Evolutionary conservation across 805 yeast genomes (phyloP).

Genomic region (Saccharomycopsis fermentans): DNA sequence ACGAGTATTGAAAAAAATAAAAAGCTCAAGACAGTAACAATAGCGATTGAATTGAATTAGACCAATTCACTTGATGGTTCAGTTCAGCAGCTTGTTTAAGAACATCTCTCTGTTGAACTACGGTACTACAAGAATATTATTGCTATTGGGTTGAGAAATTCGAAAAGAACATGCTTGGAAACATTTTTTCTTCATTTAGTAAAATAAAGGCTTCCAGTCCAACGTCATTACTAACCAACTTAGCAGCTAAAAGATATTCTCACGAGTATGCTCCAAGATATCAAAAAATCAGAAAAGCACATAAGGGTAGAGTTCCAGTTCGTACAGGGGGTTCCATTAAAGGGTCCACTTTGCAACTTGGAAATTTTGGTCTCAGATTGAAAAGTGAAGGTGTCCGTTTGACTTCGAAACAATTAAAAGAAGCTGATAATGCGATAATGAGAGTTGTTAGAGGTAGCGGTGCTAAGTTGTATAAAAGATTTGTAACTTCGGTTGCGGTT

Average conservation of each 20-base stretch:
- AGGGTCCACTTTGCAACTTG: slow-evolving; percentile 76
- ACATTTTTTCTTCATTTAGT: not conserved
- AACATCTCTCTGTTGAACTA: too few species aligned
- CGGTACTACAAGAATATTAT: too few species aligned
- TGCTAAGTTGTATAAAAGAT: slow-evolving; percentile 69
- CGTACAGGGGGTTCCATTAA: slow-evolving; percentile 90
- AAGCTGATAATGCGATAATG: slow-evolving; percentile 80
- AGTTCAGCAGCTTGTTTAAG: too few species aligned
- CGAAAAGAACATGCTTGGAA: not conserved
- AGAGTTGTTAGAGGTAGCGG: slow-evolving; percentile 72
- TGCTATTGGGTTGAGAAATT: too few species aligned
- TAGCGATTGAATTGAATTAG: too few species aligned
- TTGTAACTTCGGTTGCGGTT: slow-evolving; percentile 78
- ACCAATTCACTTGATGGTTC: too few species aligned
- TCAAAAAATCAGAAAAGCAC: slow-evolving; percentile 59
- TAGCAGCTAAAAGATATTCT: slow-evolving; percentile 33
- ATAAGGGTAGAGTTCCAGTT: slow-evolving; percentile 90
- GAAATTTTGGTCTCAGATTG: slow-evolving; percentile 77
- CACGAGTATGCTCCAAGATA: slow-evolving; percentile 76
- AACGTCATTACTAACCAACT: not conserved
- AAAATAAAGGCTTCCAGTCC: not conserved
- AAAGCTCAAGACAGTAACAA: too few species aligned
- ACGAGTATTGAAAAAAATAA: not conserved
- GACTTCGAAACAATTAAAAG: slow-evolving; percentile 79
- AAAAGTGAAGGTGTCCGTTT: slow-evolving; percentile 82